Evolutionary conservation across 2,329 filamentous ascomycete species (phyloP).

Genomic region (Talaromyces atroroseus): DNA sequence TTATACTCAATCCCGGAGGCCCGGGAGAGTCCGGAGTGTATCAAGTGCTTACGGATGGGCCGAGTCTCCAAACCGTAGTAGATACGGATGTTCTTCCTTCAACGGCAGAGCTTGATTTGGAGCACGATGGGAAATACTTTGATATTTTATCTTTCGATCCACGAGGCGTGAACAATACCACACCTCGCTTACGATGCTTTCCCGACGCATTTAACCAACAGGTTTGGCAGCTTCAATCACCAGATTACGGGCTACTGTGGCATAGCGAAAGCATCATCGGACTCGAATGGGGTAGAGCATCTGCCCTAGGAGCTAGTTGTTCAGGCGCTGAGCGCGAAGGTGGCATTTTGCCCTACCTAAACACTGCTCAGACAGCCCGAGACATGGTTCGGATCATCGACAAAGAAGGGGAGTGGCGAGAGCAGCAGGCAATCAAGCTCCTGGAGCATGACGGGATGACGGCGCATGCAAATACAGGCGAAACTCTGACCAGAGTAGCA

Average conservation of each 20-base stretch:
- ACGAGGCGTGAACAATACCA: constrained; percentile 2
- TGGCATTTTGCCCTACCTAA: background rate
- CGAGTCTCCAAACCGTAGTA: background rate
- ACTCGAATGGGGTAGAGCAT: background rate
- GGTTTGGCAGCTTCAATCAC: constrained; percentile 4
- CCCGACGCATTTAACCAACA: constrained; percentile 2
- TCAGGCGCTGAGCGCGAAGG: background rate
- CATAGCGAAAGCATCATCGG: constrained; percentile 6
- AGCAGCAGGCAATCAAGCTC: background rate
- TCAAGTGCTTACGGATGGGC: constrained; percentile 1
- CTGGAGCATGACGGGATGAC: background rate
- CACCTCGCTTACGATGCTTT: constrained; percentile 2
- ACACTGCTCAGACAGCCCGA: background rate
- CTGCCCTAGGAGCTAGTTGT: background rate
- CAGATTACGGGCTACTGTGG: constrained; percentile 2
- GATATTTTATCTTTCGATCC: constrained; percentile 2
- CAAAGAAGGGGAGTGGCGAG: constrained; percentile 1
- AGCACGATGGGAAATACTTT: background rate
- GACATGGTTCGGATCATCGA: background rate
- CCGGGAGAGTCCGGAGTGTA: constrained; percentile 2
- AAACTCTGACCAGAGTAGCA: background rate
- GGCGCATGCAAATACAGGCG: background rate
- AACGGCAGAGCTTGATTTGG: background rate
- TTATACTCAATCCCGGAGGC: constrained; percentile 5
- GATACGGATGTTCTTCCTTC: background rate